Evolutionary conservation across 2,329 filamentous ascomycete species (phyloP).

Genomic region (Clonostachys chloroleuca): DNA sequence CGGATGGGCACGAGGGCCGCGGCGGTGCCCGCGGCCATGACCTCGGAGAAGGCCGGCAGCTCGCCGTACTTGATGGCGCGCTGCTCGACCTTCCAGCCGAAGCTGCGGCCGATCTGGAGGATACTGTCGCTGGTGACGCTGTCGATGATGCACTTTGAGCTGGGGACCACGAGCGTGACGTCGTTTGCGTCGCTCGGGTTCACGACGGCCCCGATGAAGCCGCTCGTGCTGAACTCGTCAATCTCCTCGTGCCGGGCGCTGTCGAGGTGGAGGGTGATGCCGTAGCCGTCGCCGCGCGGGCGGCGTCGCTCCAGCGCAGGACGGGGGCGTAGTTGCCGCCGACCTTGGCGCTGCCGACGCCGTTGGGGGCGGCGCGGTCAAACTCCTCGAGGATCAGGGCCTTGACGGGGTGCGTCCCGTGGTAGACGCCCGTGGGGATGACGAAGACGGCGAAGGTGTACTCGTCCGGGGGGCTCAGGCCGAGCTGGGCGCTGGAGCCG

Average conservation of each 20-base stretch:
- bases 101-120: slow-evolving; percentile 67
- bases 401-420: slow-evolving; percentile 83
- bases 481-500: slow-evolving; percentile 82
- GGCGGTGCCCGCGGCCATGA: slow-evolving; percentile 89
- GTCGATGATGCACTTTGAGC: slow-evolving; percentile 83
- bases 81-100: slow-evolving; percentile 82
- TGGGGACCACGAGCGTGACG: slow-evolving; percentile 74
- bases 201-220: slow-evolving; percentile 77
- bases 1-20: slow-evolving; percentile 88
- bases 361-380: slow-evolving; percentile 87
- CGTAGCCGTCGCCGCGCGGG: slow-evolving; percentile 70
- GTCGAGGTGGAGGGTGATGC: slow-evolving; percentile 94
- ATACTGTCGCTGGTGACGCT: slow-evolving; percentile 80
- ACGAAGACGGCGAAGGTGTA: slow-evolving; percentile 91
- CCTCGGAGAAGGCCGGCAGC: slow-evolving; percentile 56
- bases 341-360: slow-evolving; percentile 87
- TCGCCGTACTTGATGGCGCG: slow-evolving; percentile 62
- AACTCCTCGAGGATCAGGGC: slow-evolving; percentile 89
- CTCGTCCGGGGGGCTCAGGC: slow-evolving; percentile 81
- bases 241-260: slow-evolving; percentile 79
- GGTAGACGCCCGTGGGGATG: slow-evolving; percentile 89
- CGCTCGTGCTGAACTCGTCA: slow-evolving; percentile 94
- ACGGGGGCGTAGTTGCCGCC: slow-evolving; percentile 97
- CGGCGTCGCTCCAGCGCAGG: slow-evolving; percentile 79
- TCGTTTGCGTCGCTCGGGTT: slow-evolving; percentile 35